Base-by-base conservation (phyloP, 495 filamentous ascomycete species). In the Annulohypoxylon maeteangense region DNA sequence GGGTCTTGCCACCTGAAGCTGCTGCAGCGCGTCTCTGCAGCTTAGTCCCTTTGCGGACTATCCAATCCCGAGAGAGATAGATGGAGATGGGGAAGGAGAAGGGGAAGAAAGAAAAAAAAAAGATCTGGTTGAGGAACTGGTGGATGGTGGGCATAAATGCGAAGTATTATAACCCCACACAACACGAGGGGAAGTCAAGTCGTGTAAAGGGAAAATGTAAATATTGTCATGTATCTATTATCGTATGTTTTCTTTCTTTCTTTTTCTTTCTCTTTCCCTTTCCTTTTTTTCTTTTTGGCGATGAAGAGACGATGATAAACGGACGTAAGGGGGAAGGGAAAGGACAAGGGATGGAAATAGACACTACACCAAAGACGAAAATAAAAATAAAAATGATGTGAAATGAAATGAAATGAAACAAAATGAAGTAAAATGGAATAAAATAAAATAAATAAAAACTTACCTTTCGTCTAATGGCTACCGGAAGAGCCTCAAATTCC, bases 381-480 rank as follows among this genome's bases (percentile, higher is more conserved):
- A 56, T 60, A 59, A 29, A 16, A 36, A 50, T 36, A 40, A 18
- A 31, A 57, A 42, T 51, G 23, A 59, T 36, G 27, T 3, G 6
- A 29, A 60, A 34, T 47, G 1, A 62, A 59, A 69, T 34, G 34
- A 50, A 22, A 20, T 36, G 4, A 23, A 23, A 3, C 25, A 27
- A 40, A 50, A 11, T 23, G 31, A n/a, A 38, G 31, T 12, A 71
- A 31, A 14, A 45, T 61, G 1, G 45, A 51, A 7, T 59, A 72
- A 59, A 63, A 32, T 57, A 56, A 70, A 67, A 57, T 64, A 80
- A 53, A 58, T 54, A 67, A 68, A 58, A 68, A 81, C 83, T 75
- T 78, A 87, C 87, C 81, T 88, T 89, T 70, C 86, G 79, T 64
- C 85, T 80, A 22, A 89, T 82, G 5, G 86, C 83, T 45, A 86